Evolutionary conservation across 768 basidiomycete genomes (phyloP).

Genomic region (Rubroboletus pulcherrimus): DNA sequence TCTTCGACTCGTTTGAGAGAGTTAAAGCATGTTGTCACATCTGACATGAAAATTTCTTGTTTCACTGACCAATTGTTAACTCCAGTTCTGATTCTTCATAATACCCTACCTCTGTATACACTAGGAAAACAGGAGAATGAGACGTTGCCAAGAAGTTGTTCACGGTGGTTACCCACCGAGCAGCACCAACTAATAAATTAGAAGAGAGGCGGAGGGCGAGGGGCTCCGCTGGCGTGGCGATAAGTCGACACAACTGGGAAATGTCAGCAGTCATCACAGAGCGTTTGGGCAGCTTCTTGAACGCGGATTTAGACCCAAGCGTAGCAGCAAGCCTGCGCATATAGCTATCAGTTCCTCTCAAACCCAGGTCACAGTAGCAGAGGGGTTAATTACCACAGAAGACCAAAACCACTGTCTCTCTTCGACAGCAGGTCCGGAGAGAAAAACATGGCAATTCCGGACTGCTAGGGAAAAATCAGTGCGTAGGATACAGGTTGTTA

Average conservation of each 20-base stretch:
- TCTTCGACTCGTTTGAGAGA: conserved; percentile 76
- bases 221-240: conserved; percentile 80
- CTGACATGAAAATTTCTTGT: conserved; percentile 77
- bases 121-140: conserved; percentile 22
- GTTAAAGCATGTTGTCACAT: conserved; percentile 74
- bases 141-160: neutral
- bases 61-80: conserved; percentile 50
- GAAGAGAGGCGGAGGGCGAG: conserved; percentile 84
- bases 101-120: conserved; percentile 45
- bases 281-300: conserved; percentile 77
- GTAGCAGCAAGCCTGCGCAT: conserved; percentile 81
- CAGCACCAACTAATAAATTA: conserved; percentile 86
- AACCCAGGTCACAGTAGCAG: neutral
- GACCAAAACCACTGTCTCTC: conserved; percentile 83
- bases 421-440: conserved; percentile 74
- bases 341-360: conserved; percentile 5
- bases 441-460: conserved; percentile 66
- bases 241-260: conserved; percentile 71
- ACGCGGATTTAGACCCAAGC: conserved; percentile 80
- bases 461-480: neutral
- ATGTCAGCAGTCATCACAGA: conserved; percentile 87
- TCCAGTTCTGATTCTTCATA: neutral
- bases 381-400: conserved; percentile 59
- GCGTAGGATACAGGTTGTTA: neutral
- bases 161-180: conserved; percentile 51